A percentile compares a stretch with the other conserved stretches of the same genome.
Evolutionary conservation across 139 green algal genomes (phyloP).

Genomic region (Tetradesmus lagerheimii): DNA sequence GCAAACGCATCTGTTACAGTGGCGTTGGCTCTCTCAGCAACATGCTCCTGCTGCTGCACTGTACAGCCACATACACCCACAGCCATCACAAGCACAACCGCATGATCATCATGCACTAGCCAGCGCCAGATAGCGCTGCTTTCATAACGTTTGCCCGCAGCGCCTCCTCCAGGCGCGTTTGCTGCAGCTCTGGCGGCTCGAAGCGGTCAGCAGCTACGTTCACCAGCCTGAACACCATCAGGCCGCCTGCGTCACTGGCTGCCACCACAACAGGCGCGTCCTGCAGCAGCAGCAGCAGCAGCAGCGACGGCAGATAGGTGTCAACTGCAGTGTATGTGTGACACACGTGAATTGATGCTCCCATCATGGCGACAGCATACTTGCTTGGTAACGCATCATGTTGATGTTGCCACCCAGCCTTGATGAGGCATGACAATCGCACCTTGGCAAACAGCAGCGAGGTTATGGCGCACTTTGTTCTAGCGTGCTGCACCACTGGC

Average conservation of each 20-base stretch:
- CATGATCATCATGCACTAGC: not conserved
- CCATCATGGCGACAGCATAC: too few relatives aligned
- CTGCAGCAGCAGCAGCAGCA: constrained; percentile 38
- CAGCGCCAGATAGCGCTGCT: not conserved
- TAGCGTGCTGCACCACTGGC: constrained; percentile 66
- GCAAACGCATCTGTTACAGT: too few relatives aligned
- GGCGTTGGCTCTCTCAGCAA: too few relatives aligned
- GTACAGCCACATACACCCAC: too few relatives aligned
- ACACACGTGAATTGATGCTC: too few relatives aligned
- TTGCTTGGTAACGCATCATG: too few relatives aligned
- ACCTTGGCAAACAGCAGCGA: constrained; percentile 46
- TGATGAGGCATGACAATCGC: too few relatives aligned
- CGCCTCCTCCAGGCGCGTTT: constrained; percentile 66
- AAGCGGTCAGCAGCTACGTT: constrained; percentile 61
- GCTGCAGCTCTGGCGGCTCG: constrained; percentile 65
- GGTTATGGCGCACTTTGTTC: constrained; percentile 18
- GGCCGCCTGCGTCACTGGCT: constrained; percentile 66
- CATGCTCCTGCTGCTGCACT: too few relatives aligned
- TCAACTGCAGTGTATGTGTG: too few relatives aligned
- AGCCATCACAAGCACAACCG: too few relatives aligned
- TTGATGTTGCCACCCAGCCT: too few relatives aligned
- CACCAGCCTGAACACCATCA: constrained; percentile 71
- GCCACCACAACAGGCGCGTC: constrained; percentile 73
- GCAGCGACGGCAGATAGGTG: not conserved
- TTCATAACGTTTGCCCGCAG: constrained; percentile 78